Evolutionary conservation across 108 stramenopile genomes (phyloP).

Genomic region (Cyclotella sp.): DNA sequence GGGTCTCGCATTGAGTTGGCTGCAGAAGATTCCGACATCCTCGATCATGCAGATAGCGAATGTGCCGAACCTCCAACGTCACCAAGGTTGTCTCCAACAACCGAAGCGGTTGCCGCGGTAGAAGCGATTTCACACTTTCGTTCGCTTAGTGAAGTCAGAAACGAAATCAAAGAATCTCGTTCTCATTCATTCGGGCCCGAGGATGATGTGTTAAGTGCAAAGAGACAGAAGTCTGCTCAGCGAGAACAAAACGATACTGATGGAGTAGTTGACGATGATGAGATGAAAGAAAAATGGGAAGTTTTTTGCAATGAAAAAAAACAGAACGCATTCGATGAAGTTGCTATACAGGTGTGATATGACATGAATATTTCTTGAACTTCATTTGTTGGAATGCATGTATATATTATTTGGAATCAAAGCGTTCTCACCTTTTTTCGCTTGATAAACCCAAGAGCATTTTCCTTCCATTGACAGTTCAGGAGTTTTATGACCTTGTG

Average conservation of each 20-base stretch:
- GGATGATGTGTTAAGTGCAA: neutral
- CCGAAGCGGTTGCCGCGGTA: conserved; percentile 40
- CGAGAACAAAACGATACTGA: neutral
- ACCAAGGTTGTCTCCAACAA: conserved; percentile 25
- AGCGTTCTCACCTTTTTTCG: neutral
- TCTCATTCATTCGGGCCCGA: conserved; percentile 8
- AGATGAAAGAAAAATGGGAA: conserved; percentile 24
- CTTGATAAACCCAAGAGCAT: conserved; percentile 7
- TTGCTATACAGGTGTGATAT: conserved; percentile 34
- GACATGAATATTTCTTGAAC: neutral
- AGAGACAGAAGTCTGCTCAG: neutral
- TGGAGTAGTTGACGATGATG: conserved; percentile 5
- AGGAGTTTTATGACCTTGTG: conserved; percentile 62
- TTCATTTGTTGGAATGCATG: neutral
- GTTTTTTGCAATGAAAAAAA: conserved; percentile 33
- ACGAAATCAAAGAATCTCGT: conserved; percentile 13
- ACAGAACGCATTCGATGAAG: conserved; percentile 30
- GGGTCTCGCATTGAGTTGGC: neutral
- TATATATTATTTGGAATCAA: neutral
- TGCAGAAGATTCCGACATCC: neutral
- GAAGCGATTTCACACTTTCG: conserved; percentile 48
- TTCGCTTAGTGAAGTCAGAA: conserved; percentile 27
- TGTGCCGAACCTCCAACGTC: neutral
- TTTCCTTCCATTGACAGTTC: conserved; percentile 50
- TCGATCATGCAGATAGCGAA: neutral